Base-by-base conservation (phyloP, 805 yeast species). In the Brettanomyces bruxellensis region DNA sequence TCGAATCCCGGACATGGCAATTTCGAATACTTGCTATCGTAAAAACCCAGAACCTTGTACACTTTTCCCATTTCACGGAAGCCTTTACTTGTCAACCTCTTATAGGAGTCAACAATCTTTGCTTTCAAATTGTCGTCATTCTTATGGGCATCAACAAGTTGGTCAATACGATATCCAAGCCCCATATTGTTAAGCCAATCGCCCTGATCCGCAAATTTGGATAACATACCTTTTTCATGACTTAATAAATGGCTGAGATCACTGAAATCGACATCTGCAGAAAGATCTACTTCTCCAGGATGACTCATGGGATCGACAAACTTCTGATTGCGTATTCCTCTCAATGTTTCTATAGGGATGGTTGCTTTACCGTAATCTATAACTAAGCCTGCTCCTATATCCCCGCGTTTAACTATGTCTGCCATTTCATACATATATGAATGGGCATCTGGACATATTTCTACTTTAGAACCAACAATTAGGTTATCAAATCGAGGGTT, bases 211-310 rank as follows among this genome's bases (percentile, higher is more conserved):
- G 61, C 55, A 18, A 62, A 52, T 32, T 48, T 55, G 11, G 55
- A 56, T 34, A 49, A 52, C 41, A 60, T 46, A 1, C 53, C 48
- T 51, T 57, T 42, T 14, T 43, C 24, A 39, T 51, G 47, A 43
- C 47, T 41, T 18, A 70, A 60, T 38, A 75, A 66, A 3, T 59
- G 51, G 12, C 64, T 65, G 45, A 87, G 61, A 24, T 83, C 82
- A 28, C 70, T 73, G 59, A 87, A 87, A 60, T 87, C 95, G 11
- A 87, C 95, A 58, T 87, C 95, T 0, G 83, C 81, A 0, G 95
- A 84, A 30, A 87, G 67, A 65, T 87, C 95, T 3, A 85, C 90
- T 34, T 78, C 75, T 1, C 95, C 95, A 0, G 93, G 93, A 12
- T 71, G 70, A n/a, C 61, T 68, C 49, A 85, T 82, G 1, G 95